Base-by-base conservation (phyloP, 2,329 filamentous ascomycete species). In the Celoporthe dispersa region DNA sequence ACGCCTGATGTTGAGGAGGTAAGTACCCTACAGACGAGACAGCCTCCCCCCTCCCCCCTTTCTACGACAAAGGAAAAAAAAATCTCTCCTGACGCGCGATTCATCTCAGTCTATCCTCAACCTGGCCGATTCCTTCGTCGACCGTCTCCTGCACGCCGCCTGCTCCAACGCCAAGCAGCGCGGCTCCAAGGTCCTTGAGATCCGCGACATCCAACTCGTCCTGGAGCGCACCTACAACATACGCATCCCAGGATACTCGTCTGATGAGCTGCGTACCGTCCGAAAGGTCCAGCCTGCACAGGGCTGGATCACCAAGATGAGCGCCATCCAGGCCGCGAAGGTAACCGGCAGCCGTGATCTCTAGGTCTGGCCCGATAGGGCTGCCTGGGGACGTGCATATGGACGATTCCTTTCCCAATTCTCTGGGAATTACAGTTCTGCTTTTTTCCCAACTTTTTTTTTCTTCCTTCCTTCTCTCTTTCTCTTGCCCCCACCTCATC, bases 1-100 rank as follows among this genome's bases (percentile, higher is more conserved):
- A 93, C 93, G 37, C 93, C 96, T 0, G 96, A 98, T 75, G 95
- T 97, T 64, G 96, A 99, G 87, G 95, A 98, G 86, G 94, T 97
- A 86, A 80, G 86, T 76, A n/a, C 19, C 39, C 16, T 33, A 22
- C 53, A 59, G 35, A 22, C 22, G 16, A 62, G 8, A 51, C 9
- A n/a, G 16, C 39, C 37, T 35, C 12, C 28, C 39, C 28, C 22
- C 14, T 11, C 22, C n/a, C 22, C 14, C 6, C 22, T 16, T n/a
- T 48, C 44, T 22, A n/a, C 11, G 8, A 39, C 14, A 41, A 37
- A 37, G 11, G 35, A 41, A 41, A n/a, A 48, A 2, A 66, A 31
- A 7, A 25, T 11, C n/a, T 19, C 28, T 67, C 62, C 68, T 69
- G 14, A 41, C 44, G 9, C 39, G 16, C 25, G 61, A 11, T 16